A percentile compares a stretch with the other conserved stretches of the same genome.
phyloP scores from a whole-genome alignment of 2,329 filamentous ascomycete genomes.

The Trichoderma arundinaceum region DNA sequence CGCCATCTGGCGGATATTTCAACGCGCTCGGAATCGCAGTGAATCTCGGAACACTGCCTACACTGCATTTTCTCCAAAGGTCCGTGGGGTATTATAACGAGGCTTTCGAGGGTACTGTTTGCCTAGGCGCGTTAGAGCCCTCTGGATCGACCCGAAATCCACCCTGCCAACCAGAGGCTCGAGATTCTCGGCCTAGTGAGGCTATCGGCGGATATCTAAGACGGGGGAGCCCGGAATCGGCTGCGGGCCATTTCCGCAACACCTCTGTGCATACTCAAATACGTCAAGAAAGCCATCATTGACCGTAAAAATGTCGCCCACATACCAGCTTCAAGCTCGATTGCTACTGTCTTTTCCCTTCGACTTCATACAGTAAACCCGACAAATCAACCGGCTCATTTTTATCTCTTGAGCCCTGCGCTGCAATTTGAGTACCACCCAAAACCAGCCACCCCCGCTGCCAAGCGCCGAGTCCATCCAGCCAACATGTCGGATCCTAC shows the following conservation, averaged over 20 bases:
- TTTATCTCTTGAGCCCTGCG: background rate
- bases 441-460: background rate
- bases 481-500: constrained; percentile 34
- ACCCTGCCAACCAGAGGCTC: background rate
- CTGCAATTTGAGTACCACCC: background rate
- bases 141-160: background rate
- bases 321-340: background rate
- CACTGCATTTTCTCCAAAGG: no score
- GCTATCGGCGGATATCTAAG: constrained; percentile 21
- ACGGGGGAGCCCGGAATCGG: constrained; percentile 14
- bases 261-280: background rate
- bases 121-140: constrained; percentile 6
- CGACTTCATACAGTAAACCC: no score
- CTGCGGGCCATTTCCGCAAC: constrained; percentile 12
- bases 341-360: rapidly evolving
- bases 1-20: no score
- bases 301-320: background rate
- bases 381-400: background rate
- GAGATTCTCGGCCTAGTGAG: constrained; percentile 16
- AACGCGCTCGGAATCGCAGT: no score
- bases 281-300: background rate
- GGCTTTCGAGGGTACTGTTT: constrained; percentile 11
- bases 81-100: background rate
- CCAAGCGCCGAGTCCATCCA: background rate
- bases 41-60: no score